Evolutionary conservation across 306 rosid species (phyloP).

Genomic region (Quercus mongolica): DNA sequence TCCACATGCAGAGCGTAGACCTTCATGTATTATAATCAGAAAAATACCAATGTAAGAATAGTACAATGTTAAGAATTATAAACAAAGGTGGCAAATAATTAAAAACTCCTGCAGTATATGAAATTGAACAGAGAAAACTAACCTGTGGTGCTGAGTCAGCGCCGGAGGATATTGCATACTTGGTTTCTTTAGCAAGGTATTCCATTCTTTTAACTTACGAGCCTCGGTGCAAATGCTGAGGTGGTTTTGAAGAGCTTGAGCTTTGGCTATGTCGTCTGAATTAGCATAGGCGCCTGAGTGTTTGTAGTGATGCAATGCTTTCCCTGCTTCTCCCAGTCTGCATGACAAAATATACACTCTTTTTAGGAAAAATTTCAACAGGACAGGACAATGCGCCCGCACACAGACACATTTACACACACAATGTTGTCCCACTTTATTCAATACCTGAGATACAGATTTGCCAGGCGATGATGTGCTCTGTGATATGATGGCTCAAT

Average conservation of each 20-base stretch:
- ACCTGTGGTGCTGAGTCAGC: slow-evolving; percentile 83
- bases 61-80: background rate
- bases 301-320: slow-evolving; percentile 55
- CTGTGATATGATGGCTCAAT: slow-evolving; percentile 72
- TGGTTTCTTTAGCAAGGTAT: slow-evolving; percentile 55
- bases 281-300: slow-evolving; percentile 41
- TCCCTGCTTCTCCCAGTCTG: slow-evolving; percentile 83
- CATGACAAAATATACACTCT: slow-evolving; percentile 17
- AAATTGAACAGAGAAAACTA: slow-evolving; percentile 12
- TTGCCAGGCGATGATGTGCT: slow-evolving; percentile 86
- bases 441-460: slow-evolving; percentile 73
- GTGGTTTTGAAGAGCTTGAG: slow-evolving; percentile 58
- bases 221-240: slow-evolving; percentile 58
- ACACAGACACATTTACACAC: background rate
- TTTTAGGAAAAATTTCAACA: slow-evolving; percentile 7
- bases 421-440: background rate
- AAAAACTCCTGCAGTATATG: no score
- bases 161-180: slow-evolving; percentile 60
- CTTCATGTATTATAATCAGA: slow-evolving; percentile 21
- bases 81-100: background rate
- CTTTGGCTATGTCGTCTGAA: slow-evolving; percentile 36
- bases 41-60: background rate
- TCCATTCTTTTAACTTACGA: slow-evolving; percentile 62
- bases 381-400: background rate
- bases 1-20: slow-evolving; percentile 82